Evolutionary conservation across 768 basidiomycete species (phyloP).

Genomic region (Rhizopogon rudus): DNA sequence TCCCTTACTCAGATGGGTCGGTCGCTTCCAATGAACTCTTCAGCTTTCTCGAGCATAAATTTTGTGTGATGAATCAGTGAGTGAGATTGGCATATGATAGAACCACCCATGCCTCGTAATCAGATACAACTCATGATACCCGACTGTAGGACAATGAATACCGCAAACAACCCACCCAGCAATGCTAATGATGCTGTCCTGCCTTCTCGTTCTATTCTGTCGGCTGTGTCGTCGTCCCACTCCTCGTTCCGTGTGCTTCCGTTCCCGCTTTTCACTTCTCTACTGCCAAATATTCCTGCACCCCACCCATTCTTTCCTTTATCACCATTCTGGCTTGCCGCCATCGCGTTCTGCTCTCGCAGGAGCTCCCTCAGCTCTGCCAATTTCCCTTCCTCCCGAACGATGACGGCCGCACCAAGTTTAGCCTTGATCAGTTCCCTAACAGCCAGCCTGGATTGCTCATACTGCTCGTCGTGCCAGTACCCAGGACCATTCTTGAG

Average conservation of each 20-base stretch:
- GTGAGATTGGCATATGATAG: neutral
- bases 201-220: neutral
- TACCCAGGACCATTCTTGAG: neutral
- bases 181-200: neutral
- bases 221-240: neutral
- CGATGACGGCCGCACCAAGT: neutral
- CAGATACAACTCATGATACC: neutral
- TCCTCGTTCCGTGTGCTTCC: neutral
- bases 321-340: neutral
- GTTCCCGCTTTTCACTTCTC: neutral
- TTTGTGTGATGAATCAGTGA: neutral
- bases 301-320: neutral
- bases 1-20: neutral
- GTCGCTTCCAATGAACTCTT: no score
- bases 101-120: neutral
- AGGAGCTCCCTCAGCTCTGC: neutral
- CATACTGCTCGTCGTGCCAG: slow-evolving; percentile 7
- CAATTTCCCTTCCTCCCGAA: neutral
- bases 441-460: slow-evolving; percentile 5
- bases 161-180: neutral
- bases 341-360: neutral
- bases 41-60: neutral
- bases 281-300: neutral
- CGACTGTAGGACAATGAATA: neutral
- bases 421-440: neutral